A percentile compares a stretch with the other conserved stretches of the same genome.
Conservation (phyloP, 1,284 basidiomycete species). For the Boletellus deceptivus region DNA sequence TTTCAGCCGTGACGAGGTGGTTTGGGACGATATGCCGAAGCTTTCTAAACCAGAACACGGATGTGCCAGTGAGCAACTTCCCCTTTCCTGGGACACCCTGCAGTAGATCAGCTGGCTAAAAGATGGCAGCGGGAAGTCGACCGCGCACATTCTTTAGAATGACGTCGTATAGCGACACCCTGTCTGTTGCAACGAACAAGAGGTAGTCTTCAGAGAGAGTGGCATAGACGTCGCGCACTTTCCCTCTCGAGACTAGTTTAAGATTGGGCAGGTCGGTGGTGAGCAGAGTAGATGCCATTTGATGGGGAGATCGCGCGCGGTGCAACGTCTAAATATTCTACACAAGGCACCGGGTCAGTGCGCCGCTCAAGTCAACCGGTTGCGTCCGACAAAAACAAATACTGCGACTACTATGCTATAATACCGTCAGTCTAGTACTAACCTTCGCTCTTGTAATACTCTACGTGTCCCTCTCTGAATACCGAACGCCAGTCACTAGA, state of each 20-base stretch:
- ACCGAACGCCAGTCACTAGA: slow-evolving; percentile 10
- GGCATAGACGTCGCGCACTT: slow-evolving; percentile 91
- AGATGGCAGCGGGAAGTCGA: not conserved
- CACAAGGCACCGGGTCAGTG: slow-evolving; percentile 14
- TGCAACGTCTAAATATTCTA: slow-evolving; percentile 4
- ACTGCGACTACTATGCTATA: slow-evolving; percentile 17
- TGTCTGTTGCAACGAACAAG: slow-evolving; percentile 93
- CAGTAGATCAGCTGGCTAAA: not conserved
- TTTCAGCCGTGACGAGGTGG: slow-evolving; percentile 77
- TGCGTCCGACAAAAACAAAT: slow-evolving; percentile 2
- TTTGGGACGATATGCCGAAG: slow-evolving; percentile 79
- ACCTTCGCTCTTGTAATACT: slow-evolving; percentile 7
- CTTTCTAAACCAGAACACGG: slow-evolving; percentile 94
- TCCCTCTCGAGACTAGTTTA: slow-evolving; percentile 77
- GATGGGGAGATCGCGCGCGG: not conserved
- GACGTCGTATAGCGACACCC: slow-evolving; percentile 97
- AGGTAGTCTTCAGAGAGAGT: slow-evolving; percentile 68
- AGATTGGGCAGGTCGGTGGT: slow-evolving; percentile 56
- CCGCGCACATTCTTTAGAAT: slow-evolving; percentile 83
- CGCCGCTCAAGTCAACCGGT: slow-evolving; percentile 8
- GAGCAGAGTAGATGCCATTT: slow-evolving; percentile 42
- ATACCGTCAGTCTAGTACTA: slow-evolving; percentile 9
- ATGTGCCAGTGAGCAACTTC: slow-evolving; percentile 85
- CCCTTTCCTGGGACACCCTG: slow-evolving; percentile 96
- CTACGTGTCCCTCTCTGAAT: slow-evolving; percentile 12